Conservation (phyloP, 1,284 basidiomycete genomes). For the Ustilago bromivora region DNA sequence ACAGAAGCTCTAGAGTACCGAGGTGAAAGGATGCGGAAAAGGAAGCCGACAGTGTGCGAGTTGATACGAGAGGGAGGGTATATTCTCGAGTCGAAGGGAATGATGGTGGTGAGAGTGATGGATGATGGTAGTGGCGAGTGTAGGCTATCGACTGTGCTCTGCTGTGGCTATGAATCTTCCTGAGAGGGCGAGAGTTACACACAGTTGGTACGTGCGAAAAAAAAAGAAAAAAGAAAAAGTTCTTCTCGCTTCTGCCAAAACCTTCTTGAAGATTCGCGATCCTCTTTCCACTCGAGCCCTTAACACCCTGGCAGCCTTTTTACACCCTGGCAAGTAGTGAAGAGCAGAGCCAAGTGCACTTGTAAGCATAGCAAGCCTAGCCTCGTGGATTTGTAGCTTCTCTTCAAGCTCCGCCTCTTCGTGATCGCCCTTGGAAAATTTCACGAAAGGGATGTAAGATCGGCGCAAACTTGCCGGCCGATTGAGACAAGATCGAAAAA, state of each 20-base stretch:
- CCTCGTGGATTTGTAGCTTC: background rate
- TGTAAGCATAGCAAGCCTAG: background rate
- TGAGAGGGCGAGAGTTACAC: no score
- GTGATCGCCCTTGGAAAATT: slow-evolving; percentile 3
- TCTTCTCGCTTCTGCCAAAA: slow-evolving; percentile 47
- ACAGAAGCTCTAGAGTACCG: slow-evolving; percentile 10
- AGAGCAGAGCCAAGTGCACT: background rate
- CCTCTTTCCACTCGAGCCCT: background rate
- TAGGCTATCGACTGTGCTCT: slow-evolving; percentile 1
- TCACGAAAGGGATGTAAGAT: background rate
- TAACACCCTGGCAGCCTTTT: background rate
- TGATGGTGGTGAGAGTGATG: background rate
- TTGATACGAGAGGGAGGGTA: slow-evolving; percentile 15
- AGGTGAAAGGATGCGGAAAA: slow-evolving; percentile 6
- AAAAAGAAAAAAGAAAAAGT: slow-evolving; percentile 8
- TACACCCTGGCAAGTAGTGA: background rate
- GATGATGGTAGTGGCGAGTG: slow-evolving; percentile 3
- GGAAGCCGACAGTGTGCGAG: slow-evolving; percentile 6
- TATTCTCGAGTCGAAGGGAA: slow-evolving; percentile 14
- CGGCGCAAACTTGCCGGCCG: background rate
- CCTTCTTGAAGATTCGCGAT: slow-evolving; percentile 46
- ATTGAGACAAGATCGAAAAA: background rate
- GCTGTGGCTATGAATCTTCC: slow-evolving; percentile 11
- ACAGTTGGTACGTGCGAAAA: no score
- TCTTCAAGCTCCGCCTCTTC: background rate